Evolutionary conservation across 2,329 filamentous ascomycete species (phyloP).

Genomic region (Alternaria alternata): DNA sequence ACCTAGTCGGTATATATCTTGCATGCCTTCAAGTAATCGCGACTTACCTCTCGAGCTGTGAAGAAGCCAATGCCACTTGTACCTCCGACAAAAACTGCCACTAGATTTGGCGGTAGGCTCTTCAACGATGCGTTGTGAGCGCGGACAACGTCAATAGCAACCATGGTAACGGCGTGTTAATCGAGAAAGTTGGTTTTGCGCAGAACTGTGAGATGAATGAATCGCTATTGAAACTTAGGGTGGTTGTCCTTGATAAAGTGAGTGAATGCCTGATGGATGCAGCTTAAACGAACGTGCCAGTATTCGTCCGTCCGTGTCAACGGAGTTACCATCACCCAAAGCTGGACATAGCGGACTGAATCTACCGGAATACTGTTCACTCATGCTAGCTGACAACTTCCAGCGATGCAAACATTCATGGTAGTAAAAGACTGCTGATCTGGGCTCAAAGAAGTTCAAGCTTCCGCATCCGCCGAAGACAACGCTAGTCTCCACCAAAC

Average conservation of each 20-base stretch:
- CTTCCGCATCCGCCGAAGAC: slow-evolving; percentile 26
- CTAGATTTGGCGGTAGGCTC: slow-evolving; percentile 33
- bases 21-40: not conserved
- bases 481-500: slow-evolving; percentile 23
- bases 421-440: not conserved
- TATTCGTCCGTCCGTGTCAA: not conserved
- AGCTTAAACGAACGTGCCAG: not conserved
- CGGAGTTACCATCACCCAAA: not conserved
- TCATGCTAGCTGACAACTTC: not conserved
- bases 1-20: not conserved
- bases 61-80: slow-evolving; percentile 56
- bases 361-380: not conserved
- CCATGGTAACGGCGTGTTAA: slow-evolving; percentile 22
- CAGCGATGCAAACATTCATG: not conserved
- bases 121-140: slow-evolving; percentile 38
- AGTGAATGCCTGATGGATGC: not conserved
- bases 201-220: not conserved
- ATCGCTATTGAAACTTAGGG: not conserved
- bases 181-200: not conserved
- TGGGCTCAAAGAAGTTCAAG: slow-evolving; percentile 22
- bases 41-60: slow-evolving; percentile 49
- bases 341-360: not conserved
- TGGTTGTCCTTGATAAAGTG: not conserved
- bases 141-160: slow-evolving; percentile 32
- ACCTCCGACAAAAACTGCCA: slow-evolving; percentile 52